A percentile compares a stretch with the other conserved stretches of the same genome.
Evolutionary conservation across 2,329 filamentous ascomycete genomes (phyloP).

Genomic region (Nigrospora osmanthi): DNA sequence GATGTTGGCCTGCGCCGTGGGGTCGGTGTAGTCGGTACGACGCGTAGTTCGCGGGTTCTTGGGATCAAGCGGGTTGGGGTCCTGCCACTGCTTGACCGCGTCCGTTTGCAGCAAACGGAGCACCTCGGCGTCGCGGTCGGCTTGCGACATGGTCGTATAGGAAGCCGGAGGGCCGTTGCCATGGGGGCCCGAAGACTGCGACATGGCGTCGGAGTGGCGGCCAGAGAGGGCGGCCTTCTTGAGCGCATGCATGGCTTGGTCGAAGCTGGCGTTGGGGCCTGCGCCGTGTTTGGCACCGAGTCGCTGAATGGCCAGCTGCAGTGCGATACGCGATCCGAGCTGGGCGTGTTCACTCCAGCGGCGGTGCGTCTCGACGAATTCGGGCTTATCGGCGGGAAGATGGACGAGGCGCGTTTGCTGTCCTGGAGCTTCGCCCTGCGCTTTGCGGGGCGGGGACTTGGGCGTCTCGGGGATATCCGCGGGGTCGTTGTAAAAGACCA

Average conservation of each 20-base stretch:
- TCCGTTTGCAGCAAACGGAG: conserved; percentile 36
- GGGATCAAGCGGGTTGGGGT: conserved; percentile 29
- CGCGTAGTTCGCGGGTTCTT: conserved; percentile 20
- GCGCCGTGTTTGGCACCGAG: conserved; percentile 27
- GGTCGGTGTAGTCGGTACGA: conserved; percentile 33
- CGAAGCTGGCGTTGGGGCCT: conserved; percentile 11
- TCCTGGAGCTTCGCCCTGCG: conserved; percentile 4
- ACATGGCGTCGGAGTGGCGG: neutral
- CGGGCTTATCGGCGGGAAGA: conserved; percentile 30
- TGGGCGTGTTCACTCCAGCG: conserved; percentile 38
- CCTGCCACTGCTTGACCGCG: conserved; percentile 31
- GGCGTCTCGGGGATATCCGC: conserved; percentile 49
- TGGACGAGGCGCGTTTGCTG: conserved; percentile 12
- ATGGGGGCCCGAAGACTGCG: neutral
- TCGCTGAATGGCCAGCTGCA: conserved; percentile 34
- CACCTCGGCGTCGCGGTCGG: conserved; percentile 27
- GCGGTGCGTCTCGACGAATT: conserved; percentile 39
- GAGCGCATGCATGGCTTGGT: neutral
- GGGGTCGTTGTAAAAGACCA: conserved; percentile 49
- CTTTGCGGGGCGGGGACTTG: conserved; percentile 39
- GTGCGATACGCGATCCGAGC: conserved; percentile 32
- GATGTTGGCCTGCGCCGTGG: conserved; percentile 32
- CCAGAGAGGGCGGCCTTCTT: neutral
- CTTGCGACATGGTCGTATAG: conserved; percentile 21
- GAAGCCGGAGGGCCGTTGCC: neutral